Conservation (phyloP, 2,329 filamentous ascomycete genomes). For the Bipolaris sorokiniana region DNA sequence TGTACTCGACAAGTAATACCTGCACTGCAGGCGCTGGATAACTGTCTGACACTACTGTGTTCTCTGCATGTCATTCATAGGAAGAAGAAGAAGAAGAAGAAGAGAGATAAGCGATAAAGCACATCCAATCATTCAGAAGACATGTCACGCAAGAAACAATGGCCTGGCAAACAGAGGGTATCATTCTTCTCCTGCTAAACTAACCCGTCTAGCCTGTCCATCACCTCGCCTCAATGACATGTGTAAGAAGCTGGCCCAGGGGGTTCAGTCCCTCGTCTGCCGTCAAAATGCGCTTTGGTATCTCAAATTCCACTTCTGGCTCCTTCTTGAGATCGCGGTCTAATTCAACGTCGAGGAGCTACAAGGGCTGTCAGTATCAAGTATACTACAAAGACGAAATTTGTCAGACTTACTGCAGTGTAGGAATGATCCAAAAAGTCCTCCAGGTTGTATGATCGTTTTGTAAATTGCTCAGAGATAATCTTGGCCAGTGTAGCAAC, state of each 20-base stretch:
- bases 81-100: too few species aligned
- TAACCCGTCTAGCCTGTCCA: not conserved
- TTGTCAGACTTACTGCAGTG: constrained; percentile 65
- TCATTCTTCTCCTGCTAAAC: constrained; percentile 8
- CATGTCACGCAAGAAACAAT: not conserved
- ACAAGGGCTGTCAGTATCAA: not conserved
- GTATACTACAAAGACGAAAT: constrained; percentile 2
- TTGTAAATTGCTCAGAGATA: constrained; percentile 95
- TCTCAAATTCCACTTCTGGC: constrained; percentile 91
- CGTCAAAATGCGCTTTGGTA: constrained; percentile 81
- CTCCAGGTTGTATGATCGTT: constrained; percentile 91
- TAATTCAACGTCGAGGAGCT: constrained; percentile 86
- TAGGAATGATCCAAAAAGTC: constrained; percentile 98
- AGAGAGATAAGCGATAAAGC: too few species aligned
- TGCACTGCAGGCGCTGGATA: too few species aligned
- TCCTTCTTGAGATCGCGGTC: constrained; percentile 82
- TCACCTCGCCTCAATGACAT: constrained; percentile 39
- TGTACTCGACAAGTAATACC: too few species aligned
- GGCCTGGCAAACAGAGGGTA: constrained; percentile 3
- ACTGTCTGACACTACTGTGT: too few species aligned
- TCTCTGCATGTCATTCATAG: too few species aligned
- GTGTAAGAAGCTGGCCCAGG: constrained; percentile 41
- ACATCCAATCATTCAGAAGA: not conserved
- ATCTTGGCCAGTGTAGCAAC: constrained; percentile 94
- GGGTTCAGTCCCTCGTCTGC: constrained; percentile 40